Conservation (phyloP, 179 eudicot species). For the Gypsophila paniculata region DNA sequence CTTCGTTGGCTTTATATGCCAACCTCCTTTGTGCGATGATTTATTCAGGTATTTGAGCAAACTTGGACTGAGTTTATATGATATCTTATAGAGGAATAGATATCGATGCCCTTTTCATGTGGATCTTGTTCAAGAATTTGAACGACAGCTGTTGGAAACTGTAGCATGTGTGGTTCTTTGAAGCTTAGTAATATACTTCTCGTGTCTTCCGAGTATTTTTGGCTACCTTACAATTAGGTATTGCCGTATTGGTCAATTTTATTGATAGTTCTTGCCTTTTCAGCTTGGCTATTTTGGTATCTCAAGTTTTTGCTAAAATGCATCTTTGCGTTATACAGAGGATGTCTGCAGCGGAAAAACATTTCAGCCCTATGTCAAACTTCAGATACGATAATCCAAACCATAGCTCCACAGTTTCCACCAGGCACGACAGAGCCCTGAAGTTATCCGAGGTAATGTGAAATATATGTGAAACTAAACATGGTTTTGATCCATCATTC, state of each 20-base stretch:
- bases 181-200: conserved; percentile 89
- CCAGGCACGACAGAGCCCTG: conserved; percentile 93
- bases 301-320: conserved; percentile 28
- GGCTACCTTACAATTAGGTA: conserved; percentile 68
- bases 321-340: conserved; percentile 57
- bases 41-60: too few relatives aligned
- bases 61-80: conserved; percentile 96
- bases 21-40: conserved; percentile 39
- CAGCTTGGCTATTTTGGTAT: conserved; percentile 19
- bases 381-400: conserved; percentile 69
- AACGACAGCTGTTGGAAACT: conserved; percentile 89
- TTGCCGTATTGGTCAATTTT: conserved; percentile 39
- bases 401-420: conserved; percentile 70
- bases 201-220: conserved; percentile 60
- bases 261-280: conserved; percentile 23
- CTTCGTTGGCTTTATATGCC: conserved; percentile 31
- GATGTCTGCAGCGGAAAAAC: conserved; percentile 40
- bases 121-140: conserved; percentile 89
- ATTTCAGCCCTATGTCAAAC: conserved; percentile 66
- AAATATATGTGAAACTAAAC: conserved; percentile 4
- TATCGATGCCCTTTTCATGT: conserved; percentile 64
- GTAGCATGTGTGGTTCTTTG: conserved; percentile 85
- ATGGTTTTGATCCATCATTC: not conserved
- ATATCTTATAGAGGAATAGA: conserved; percentile 66
- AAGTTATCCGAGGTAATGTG: conserved; percentile 76